Percentiles rank a stretch among this genome's conserved stretches.
These are phyloP conservation scores for Rasamsonia emersonii DNA, from an alignment of 2,329 filamentous ascomycete genomes.

Conservation along the genomic window DNA sequence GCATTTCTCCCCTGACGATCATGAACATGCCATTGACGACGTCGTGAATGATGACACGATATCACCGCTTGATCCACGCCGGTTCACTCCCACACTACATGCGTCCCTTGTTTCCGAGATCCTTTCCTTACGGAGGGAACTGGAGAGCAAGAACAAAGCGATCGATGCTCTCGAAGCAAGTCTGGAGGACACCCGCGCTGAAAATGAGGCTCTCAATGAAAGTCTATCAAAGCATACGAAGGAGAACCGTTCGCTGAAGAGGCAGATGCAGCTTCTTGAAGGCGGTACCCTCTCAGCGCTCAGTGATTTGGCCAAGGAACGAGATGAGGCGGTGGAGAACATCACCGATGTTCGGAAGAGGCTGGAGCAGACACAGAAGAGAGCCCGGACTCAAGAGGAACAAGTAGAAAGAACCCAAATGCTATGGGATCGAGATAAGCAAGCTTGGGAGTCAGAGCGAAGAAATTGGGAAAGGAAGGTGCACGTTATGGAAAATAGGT, in stretches of 20 bases:
- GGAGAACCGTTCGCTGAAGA: slow-evolving; percentile 71
- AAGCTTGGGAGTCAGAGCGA: slow-evolving; percentile 74
- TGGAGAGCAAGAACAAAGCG: slow-evolving; percentile 78
- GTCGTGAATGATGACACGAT: slow-evolving; percentile 53
- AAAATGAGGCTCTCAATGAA: slow-evolving; percentile 63
- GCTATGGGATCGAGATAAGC: slow-evolving; percentile 76
- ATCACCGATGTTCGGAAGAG: slow-evolving; percentile 65
- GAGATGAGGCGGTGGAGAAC: slow-evolving; percentile 71
- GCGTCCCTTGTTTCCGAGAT: slow-evolving; percentile 95
- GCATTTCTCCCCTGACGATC: slow-evolving; percentile 27
- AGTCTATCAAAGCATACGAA: slow-evolving; percentile 57
- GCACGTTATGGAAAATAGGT: slow-evolving; percentile 78
- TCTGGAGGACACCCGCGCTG: slow-evolving; percentile 61
- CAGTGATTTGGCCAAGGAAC: slow-evolving; percentile 72
- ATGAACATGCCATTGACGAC: slow-evolving; percentile 28
- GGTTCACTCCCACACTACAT: slow-evolving; percentile 91
- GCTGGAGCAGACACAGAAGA: slow-evolving; percentile 70
- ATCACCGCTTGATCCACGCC: slow-evolving; percentile 72
- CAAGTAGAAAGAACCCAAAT: slow-evolving; percentile 69
- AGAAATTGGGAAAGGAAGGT: slow-evolving; percentile 74
- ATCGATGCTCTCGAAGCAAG: slow-evolving; percentile 77
- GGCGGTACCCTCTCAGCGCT: slow-evolving; percentile 80
- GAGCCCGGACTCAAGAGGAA: slow-evolving; percentile 69
- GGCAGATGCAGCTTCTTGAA: slow-evolving; percentile 78
- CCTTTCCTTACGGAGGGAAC: slow-evolving; percentile 71